These are phyloP conservation scores for Cyclospora cayetanensis DNA, from an alignment of 169 alveolate genomes.

Conservation along the genomic window DNA sequence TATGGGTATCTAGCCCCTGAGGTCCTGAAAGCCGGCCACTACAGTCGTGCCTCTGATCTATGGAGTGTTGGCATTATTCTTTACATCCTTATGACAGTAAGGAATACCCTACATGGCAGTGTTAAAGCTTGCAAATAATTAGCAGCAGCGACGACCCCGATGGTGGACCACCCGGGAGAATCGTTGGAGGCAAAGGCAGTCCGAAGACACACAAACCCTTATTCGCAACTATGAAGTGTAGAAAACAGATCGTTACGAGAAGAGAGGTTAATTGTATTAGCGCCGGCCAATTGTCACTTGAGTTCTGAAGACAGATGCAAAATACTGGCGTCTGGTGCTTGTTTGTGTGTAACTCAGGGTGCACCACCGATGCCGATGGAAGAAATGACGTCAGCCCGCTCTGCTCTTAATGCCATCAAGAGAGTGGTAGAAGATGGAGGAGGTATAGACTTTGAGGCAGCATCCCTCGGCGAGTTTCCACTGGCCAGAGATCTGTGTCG, in stretches of 20 bases:
- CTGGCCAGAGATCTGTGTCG: conserved; percentile 89
- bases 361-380: conserved; percentile 92
- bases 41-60: conserved; percentile 88
- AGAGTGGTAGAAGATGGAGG: not conserved
- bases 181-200: no score
- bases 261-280: not conserved
- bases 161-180: no score
- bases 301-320: not conserved
- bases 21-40: conserved; percentile 78
- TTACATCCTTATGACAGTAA: conserved; percentile 88
- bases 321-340: not conserved
- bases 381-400: conserved; percentile 85
- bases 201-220: no score
- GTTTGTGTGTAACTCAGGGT: conserved; percentile 75
- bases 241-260: no score
- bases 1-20: conserved; percentile 81
- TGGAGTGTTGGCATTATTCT: conserved; percentile 93
- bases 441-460: conserved; percentile 85
- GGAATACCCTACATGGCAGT: no score
- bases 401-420: conserved; percentile 84
- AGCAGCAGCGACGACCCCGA: no score
- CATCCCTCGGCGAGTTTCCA: conserved; percentile 89
- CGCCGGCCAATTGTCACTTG: not conserved
- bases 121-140: no score
- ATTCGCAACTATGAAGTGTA: no score